Conservation (phyloP, 140 eudicot species). For the Oenanthe javanica region DNA sequence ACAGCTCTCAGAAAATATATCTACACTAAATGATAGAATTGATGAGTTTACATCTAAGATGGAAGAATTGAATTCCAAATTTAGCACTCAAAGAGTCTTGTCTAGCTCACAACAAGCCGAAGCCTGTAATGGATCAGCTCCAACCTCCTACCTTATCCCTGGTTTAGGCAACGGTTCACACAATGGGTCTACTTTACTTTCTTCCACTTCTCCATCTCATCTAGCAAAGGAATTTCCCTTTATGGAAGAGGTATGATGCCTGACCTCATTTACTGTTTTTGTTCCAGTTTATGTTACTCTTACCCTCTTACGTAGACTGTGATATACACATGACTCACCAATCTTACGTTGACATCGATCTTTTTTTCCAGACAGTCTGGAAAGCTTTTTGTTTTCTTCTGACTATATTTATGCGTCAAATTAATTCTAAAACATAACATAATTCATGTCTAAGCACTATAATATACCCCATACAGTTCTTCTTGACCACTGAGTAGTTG, state of each 20-base stretch:
- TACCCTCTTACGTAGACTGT: not conserved
- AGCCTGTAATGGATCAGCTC: conserved; percentile 53
- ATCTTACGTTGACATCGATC: not conserved
- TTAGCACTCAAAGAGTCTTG: conserved; percentile 30
- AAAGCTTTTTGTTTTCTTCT: not conserved
- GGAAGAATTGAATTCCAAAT: conserved; percentile 69
- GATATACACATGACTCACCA: not conserved
- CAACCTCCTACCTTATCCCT: conserved; percentile 62
- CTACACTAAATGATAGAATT: conserved; percentile 84
- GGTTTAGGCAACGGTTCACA: conserved; percentile 56
- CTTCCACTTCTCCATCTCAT: conserved; percentile 57
- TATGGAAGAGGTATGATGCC: conserved; percentile 63
- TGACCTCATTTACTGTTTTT: not conserved
- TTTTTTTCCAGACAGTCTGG: not conserved
- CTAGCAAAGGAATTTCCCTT: conserved; percentile 54
- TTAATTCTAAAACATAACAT: not conserved
- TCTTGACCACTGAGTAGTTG: not conserved
- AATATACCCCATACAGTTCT: not conserved
- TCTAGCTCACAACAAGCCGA: conserved; percentile 54
- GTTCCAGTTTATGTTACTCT: not conserved
- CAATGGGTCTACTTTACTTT: conserved; percentile 45
- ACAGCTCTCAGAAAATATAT: conserved; percentile 81
- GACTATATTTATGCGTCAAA: not conserved
- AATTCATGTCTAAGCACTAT: not conserved
- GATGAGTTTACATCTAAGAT: conserved; percentile 76